Evolutionary conservation across 768 basidiomycete species (phyloP), one percentile per base, ranked within the genome.

Genomic region (Lyophyllum atratum): DNA sequence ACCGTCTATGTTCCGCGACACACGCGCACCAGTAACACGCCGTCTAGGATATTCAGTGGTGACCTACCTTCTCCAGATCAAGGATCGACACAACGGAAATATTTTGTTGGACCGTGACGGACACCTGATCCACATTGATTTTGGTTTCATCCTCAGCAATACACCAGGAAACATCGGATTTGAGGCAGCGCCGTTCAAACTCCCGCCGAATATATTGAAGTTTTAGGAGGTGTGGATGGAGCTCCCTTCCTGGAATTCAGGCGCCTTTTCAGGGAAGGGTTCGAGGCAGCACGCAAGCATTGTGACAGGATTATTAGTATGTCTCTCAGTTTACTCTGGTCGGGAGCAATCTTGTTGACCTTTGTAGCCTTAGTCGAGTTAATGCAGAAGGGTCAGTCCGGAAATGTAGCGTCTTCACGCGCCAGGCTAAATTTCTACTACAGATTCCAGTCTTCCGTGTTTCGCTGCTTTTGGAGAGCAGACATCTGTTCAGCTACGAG

Each of bases 141-240:
- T 98, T 69, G 97, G 97, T 2, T 98, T 98, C 76, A 96, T 98
- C 81, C 81, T 98, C 31, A 90, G 90, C 42, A 98, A 98, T 71
- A 94, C 95, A 1, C 97, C 97, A 0, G 96, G 96, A 19, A 96
- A 96, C 69, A 90, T 99, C 60, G 92, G 96, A 25, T 98, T 99
- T 70, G 97, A 99, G 74, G 96, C 95, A n/a, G 95, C 97, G 2
- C 97, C 97, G 1, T 99, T 99, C 82, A 99, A 99, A 71, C 75
- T 98, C 12, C 88, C 95, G 8, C 89, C 52, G 97, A 99, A 72
- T 99, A 99, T 72, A 81, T 99, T 52, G 96, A 98, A 64, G 92
- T 99, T 26, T 79, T 99, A 28, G 97, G 97, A 9, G 96, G 96
- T 3, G 74, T 91, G 40, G 80, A 89, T 49, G 82, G 87, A 26